Evolutionary conservation across 305 asterid genomes (phyloP), one percentile per base, ranked within the genome.

Genomic region (Fraxinus baroniana): DNA sequence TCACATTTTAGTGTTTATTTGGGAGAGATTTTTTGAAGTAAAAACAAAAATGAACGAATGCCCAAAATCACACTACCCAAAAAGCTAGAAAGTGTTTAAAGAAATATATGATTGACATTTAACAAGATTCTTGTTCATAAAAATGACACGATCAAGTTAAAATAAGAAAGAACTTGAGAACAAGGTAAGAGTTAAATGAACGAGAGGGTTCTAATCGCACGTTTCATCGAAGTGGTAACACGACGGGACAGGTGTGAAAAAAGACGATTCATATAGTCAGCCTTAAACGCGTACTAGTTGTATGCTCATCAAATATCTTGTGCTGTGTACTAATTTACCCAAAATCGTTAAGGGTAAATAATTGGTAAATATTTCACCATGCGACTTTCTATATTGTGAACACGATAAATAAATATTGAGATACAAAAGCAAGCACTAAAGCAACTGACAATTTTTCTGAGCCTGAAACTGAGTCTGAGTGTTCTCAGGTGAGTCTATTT

Each of bases 281-380:
- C 44, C 41, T 71, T 39, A 71, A 71, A 71, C 1, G 17, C 7
- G 17, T 66, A 28, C n/a, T 66, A 26, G n/a, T 66, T 66, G 74
- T 12, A 24, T 32, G 9, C 81, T 76, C 84, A 66, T 41, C 82
- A 78, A 77, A 84, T 66, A 60, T 78, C 17, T 74, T 72, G 55
- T 72, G 68, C 80, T 55, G 81, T 46, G 24, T 66, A 60, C 79
- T 76, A 60, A 79, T 83, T 71, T 88, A 80, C 79, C 87, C 77
- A 80, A 90, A 90, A 26, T 17, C 70, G 78, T 6, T 76, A 74
- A 1, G 44, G 71, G 83, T 78, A 82, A 81, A 73, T 64, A 41
- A 44, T 44, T 30, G 80, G 62, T 52, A 60, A 73, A 64, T 78
- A 39, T 30, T 76, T 20, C 72, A 74, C 79, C 89, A 86, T 74